phyloP scores from a whole-genome alignment of 495 filamentous ascomycete genomes.

The Xylaria cubensis region DNA sequence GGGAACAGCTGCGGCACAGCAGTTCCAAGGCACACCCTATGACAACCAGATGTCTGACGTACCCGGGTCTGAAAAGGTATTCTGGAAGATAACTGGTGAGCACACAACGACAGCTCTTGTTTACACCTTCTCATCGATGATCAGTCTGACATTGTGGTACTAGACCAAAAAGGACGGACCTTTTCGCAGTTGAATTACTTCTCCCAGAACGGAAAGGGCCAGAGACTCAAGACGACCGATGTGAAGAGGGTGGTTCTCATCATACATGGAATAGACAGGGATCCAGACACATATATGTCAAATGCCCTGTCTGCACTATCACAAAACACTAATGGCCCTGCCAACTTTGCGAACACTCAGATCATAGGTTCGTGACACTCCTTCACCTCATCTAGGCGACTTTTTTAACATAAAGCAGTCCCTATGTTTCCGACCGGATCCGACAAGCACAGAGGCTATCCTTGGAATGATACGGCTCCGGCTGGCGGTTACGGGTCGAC shows the following conservation, averaged over 20 bases:
- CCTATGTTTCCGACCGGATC: conserved; percentile 3
- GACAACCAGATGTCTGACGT: conserved; percentile 5
- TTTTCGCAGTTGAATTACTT: conserved; percentile 7
- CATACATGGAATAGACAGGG: not conserved
- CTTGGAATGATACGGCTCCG: not conserved
- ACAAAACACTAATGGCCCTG: not conserved
- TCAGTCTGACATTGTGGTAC: not conserved
- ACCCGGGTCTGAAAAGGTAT: not conserved
- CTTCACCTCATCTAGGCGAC: not conserved
- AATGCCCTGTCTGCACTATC: not conserved
- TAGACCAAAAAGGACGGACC: not conserved
- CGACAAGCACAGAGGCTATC: conserved; percentile 1
- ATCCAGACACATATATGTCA: conserved; percentile 4
- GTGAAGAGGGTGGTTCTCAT: conserved; percentile 4
- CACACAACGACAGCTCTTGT: not conserved
- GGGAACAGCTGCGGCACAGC: conserved; percentile 1
- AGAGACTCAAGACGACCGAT: not conserved
- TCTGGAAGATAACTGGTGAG: conserved; percentile 6
- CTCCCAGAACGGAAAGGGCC: not conserved
- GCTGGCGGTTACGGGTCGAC: conserved; percentile 1
- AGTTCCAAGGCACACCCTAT: not conserved
- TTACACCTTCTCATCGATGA: not conserved
- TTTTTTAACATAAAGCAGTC: not conserved
- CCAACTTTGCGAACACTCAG: conserved; percentile 1
- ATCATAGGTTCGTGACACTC: not conserved